phyloP scores from a whole-genome alignment of 768 basidiomycete genomes.

The Russula ochroleuca region DNA sequence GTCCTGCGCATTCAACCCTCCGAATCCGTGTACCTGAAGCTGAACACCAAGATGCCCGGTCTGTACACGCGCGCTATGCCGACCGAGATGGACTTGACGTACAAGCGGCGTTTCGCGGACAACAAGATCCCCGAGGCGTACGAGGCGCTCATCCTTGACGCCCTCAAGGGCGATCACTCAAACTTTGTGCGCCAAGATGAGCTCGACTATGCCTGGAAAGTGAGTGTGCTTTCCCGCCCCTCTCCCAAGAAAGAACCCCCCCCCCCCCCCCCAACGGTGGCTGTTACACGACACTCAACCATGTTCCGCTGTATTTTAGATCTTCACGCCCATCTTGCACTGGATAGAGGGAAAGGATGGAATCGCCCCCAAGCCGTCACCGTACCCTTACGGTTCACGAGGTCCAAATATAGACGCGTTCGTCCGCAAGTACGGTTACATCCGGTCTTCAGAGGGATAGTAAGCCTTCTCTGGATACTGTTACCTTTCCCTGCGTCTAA shows the following conservation, averaged over 20 bases:
- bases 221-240: constrained; percentile 30
- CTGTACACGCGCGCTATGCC: constrained; percentile 86
- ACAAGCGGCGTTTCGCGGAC: constrained; percentile 91
- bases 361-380: constrained; percentile 61
- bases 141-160: constrained; percentile 92
- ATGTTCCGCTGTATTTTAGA: constrained; percentile 42
- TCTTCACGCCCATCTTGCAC: constrained; percentile 91
- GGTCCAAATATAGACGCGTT: constrained; percentile 87
- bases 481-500: background rate
- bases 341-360: constrained; percentile 87
- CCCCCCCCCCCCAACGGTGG: too few species aligned
- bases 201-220: constrained; percentile 97
- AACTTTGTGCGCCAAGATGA: constrained; percentile 99
- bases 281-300: background rate
- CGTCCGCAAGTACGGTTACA: constrained; percentile 72
- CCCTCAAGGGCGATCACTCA: constrained; percentile 95
- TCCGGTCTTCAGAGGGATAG: constrained; percentile 65
- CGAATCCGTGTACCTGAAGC: constrained; percentile 94
- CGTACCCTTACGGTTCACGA: constrained; percentile 91
- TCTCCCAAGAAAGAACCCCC: too few species aligned
- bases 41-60: constrained; percentile 94
- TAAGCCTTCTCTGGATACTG: constrained; percentile 43
- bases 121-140: constrained; percentile 94
- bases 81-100: constrained; percentile 97
- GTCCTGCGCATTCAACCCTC: constrained; percentile 96